A percentile compares a stretch with the other conserved stretches of the same genome.
These are phyloP conservation scores for Climacium dendroides DNA, from an alignment of 225 moss, liverwort and hornwort genomes.

Conservation along the genomic window DNA sequence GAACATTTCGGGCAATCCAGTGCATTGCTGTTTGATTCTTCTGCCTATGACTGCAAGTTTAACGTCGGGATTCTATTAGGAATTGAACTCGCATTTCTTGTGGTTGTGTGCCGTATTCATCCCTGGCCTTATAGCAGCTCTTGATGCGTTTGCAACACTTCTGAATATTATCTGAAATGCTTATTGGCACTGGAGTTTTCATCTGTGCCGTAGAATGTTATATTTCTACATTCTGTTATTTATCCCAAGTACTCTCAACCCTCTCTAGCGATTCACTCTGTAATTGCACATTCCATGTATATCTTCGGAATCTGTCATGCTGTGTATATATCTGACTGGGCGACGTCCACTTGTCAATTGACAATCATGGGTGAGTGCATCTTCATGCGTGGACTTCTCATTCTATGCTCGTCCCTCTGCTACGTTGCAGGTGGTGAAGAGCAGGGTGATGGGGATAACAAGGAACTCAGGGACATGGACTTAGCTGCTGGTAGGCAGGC, in stretches of 20 bases:
- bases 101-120: not conserved
- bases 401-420: not conserved
- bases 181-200: not conserved
- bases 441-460: slow-evolving; percentile 9
- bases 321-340: not conserved
- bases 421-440: slow-evolving; percentile 7
- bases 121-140: not conserved
- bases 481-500: not conserved
- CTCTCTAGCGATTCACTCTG: not conserved
- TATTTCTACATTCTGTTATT: not conserved
- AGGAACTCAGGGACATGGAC: not conserved
- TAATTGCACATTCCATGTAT: not conserved
- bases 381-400: not conserved
- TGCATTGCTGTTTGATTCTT: not conserved
- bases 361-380: not conserved
- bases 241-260: not conserved
- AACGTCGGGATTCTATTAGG: not conserved
- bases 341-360: not conserved
- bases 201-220: not conserved
- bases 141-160: not conserved
- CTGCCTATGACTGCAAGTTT: not conserved
- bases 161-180: not conserved
- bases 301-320: not conserved
- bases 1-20: not conserved
- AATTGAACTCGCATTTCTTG: not conserved